These are phyloP conservation scores for Boletus bicolor DNA, from an alignment of 768 basidiomycete species.

Conservation along the genomic window DNA sequence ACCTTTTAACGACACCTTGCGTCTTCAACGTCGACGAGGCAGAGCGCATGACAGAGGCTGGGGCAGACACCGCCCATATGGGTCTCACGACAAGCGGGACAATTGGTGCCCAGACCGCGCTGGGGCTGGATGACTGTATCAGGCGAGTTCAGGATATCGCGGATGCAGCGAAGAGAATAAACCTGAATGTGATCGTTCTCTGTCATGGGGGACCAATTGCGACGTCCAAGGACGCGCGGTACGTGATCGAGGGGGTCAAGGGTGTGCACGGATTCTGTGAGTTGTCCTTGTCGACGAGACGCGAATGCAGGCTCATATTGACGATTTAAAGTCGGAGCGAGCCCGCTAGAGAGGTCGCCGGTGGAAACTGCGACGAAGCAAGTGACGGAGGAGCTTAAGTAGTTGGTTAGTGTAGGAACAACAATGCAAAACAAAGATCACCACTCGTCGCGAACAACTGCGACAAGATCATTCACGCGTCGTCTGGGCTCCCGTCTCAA, in stretches of 20 bases:
- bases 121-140: conserved; percentile 23
- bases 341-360: conserved; percentile 24
- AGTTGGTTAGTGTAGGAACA: conserved; percentile 10
- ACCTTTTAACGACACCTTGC: conserved; percentile 27
- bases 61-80: conserved; percentile 28
- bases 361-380: conserved; percentile 25
- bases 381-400: conserved; percentile 1
- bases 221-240: conserved; percentile 19
- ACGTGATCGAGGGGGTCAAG: conserved; percentile 16
- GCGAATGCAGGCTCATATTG: neutral
- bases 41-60: conserved; percentile 22
- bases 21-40: conserved; percentile 29
- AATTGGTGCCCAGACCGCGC: conserved; percentile 25
- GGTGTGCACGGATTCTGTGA: conserved; percentile 26
- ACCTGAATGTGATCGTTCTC: conserved; percentile 18
- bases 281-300: neutral
- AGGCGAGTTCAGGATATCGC: conserved; percentile 15
- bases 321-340: conserved; percentile 20
- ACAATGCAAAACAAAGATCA: conserved; percentile 33
- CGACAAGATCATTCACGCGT: conserved; percentile 15
- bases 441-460: conserved; percentile 9
- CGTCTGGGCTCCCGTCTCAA: neutral
- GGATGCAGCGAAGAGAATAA: conserved; percentile 18
- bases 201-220: conserved; percentile 28
- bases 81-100: conserved; percentile 29